Base-by-base conservation (phyloP, 2,329 filamentous ascomycete genomes). In the Emergomyces pasteurianus region DNA sequence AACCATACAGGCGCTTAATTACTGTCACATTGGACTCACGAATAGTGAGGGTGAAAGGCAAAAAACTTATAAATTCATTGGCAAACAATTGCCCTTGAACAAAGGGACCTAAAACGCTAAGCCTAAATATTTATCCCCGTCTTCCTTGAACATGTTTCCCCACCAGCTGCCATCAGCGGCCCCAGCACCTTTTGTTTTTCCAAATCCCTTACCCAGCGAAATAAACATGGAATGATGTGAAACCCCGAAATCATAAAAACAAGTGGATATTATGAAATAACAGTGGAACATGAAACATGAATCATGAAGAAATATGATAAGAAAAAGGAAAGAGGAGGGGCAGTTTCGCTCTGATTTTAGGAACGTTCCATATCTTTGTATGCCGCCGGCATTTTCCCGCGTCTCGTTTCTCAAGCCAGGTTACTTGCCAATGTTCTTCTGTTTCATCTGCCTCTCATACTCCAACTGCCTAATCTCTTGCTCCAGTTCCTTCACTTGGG, bases 401-500 rank as follows among this genome's bases (percentile, higher is more conserved):
- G 16, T n/a, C 38, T 47, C 52, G 61, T 60, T 67, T 65, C 52
- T 23, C 21, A 4, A 36, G 31, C 34, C n/a, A 55, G 34, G 21
- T 38, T 31, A 65, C 65, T 64, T 69, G 63, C 65, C 68, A 68
- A 69, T 67, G 65, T 66, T 67, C 65, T 63, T 69, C 60, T 71
- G 68, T 68, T 72, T 72, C 63, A 73, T 70, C 38, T 75, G 72
- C 56, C 77, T 77, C 73, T 91, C 87, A 62, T 74, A 76, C 64
- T 80, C 70, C 64, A 95, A 81, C 61, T 86, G 82, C 53, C 75
- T 72, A 72, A 92, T 89, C 67, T 92, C 89, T 59, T 77, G 75
- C 65, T 86, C 80, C 62, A 92, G 84, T 65, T 84, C 83, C 72
- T 86, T 83, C 71, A 95, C 88, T 59, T 88, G 86, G 58, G 87